Evolutionary conservation across 1,139 yeast species (phyloP).

Genomic region (Blastobotrys petasosporus): DNA sequence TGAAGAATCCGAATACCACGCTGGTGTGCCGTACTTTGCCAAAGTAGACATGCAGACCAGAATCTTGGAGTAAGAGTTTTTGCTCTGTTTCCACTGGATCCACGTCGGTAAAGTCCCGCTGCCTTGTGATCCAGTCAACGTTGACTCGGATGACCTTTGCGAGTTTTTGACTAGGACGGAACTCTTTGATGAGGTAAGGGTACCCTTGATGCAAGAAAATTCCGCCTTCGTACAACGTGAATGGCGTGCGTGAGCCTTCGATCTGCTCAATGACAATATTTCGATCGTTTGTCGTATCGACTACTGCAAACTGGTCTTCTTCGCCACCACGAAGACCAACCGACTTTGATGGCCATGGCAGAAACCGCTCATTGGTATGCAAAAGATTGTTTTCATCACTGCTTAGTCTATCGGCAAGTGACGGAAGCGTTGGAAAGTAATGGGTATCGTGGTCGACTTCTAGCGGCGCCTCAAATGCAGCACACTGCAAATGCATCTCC

Average conservation of each 20-base stretch:
- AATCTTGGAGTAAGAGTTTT: not conserved
- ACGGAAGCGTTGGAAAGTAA: slow-evolving; percentile 42
- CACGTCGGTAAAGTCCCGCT: slow-evolving; percentile 86
- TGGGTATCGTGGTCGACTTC: slow-evolving; percentile 44
- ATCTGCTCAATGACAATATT: slow-evolving; percentile 79
- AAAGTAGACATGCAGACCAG: slow-evolving; percentile 5
- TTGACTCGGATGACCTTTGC: slow-evolving; percentile 84
- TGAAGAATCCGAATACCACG: slow-evolving; percentile 87
- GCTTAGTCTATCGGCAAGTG: slow-evolving; percentile 5
- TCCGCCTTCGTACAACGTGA: slow-evolving; percentile 92
- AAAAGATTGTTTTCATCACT: slow-evolving; percentile 6
- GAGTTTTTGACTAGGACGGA: slow-evolving; percentile 63
- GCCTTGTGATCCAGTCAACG: slow-evolving; percentile 90
- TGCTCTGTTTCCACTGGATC: slow-evolving; percentile 59
- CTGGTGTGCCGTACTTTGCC: slow-evolving; percentile 70
- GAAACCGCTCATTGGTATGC: slow-evolving; percentile 43
- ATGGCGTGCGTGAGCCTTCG: slow-evolving; percentile 84
- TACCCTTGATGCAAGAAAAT: slow-evolving; percentile 90
- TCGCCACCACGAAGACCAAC: slow-evolving; percentile 75
- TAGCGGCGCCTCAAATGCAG: slow-evolving; percentile 80
- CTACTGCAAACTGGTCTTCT: slow-evolving; percentile 76
- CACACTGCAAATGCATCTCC: slow-evolving; percentile 88
- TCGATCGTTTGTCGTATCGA: slow-evolving; percentile 72
- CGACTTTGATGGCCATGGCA: slow-evolving; percentile 74
- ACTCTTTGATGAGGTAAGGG: slow-evolving; percentile 79